Evolutionary conservation across 2,329 filamentous ascomycete genomes (phyloP).

Genomic region (Ophiocordyceps camponoti-floridani): DNA sequence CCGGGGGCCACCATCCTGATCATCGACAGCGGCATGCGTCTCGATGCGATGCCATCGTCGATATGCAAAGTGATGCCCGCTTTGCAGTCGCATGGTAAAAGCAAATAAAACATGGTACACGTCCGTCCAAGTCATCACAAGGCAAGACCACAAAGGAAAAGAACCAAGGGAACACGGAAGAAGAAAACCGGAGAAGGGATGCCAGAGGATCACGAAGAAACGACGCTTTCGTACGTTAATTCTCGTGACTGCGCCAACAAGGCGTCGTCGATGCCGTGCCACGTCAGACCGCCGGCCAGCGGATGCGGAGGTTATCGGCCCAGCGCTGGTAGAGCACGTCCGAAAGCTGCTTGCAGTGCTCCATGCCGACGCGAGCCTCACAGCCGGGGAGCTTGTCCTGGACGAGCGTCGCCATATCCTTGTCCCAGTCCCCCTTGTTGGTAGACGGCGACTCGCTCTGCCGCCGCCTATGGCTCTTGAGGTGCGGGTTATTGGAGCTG

Average conservation of each 20-base stretch:
- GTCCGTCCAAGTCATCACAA: slow-evolving; percentile 2
- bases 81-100: slow-evolving; percentile 1
- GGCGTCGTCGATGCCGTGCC: too few relatives aligned
- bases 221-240: background rate
- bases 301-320: slow-evolving; percentile 62
- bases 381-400: slow-evolving; percentile 37
- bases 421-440: slow-evolving; percentile 26
- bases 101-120: slow-evolving; percentile 5
- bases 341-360: slow-evolving; percentile 75
- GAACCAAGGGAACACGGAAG: background rate
- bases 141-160: background rate
- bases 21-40: slow-evolving; percentile 2
- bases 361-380: slow-evolving; percentile 53
- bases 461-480: slow-evolving; percentile 58
- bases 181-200: background rate
- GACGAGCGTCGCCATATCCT: slow-evolving; percentile 27
- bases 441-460: slow-evolving; percentile 24
- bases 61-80: slow-evolving; percentile 7
- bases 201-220: background rate
- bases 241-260: too few relatives aligned
- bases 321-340: slow-evolving; percentile 85
- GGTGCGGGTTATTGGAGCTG: slow-evolving; percentile 68
- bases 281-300: slow-evolving; percentile 36
- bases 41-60: slow-evolving; percentile 2
- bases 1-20: background rate